phyloP scores from a whole-genome alignment of 2,329 filamentous ascomycete genomes.

The Calonectria honghensis region DNA sequence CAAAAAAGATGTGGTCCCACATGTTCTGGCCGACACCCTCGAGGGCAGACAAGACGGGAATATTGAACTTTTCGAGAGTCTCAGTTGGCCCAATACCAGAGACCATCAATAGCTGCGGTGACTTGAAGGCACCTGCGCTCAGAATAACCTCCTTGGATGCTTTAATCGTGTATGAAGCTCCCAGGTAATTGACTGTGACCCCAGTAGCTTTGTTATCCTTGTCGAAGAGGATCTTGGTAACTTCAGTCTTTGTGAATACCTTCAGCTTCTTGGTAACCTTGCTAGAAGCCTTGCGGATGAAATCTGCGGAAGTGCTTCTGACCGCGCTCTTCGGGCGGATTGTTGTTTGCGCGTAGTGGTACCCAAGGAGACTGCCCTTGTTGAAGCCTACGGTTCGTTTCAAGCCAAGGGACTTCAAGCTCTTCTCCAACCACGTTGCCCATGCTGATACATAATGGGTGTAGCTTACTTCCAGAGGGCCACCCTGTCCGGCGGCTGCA shows the following conservation, averaged over 20 bases:
- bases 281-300: not conserved
- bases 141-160: slow-evolving; percentile 49
- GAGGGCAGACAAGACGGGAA: slow-evolving; percentile 41
- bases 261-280: not conserved
- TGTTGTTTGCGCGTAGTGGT: slow-evolving; percentile 1
- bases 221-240: slow-evolving; percentile 26
- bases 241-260: not conserved
- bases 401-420: slow-evolving; percentile 9
- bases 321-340: not conserved
- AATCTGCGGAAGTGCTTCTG: slow-evolving; percentile 9
- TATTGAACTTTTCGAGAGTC: slow-evolving; percentile 40
- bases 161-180: slow-evolving; percentile 44
- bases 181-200: slow-evolving; percentile 17
- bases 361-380: not conserved
- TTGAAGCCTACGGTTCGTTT: slow-evolving; percentile 4
- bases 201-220: slow-evolving; percentile 20
- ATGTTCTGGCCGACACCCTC: slow-evolving; percentile 49
- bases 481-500: not conserved
- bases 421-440: slow-evolving; percentile 25
- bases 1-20: slow-evolving; percentile 49
- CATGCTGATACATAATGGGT: not conserved
- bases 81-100: slow-evolving; percentile 48
- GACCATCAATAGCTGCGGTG: slow-evolving; percentile 49
- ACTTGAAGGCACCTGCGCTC: slow-evolving; percentile 46
- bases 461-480: slow-evolving; percentile 25